A percentile compares a stretch with the other conserved stretches of the same genome.
These are phyloP conservation scores for Apiosordaria backusii DNA, from an alignment of 495 filamentous ascomycete genomes.

Conservation along the genomic window DNA sequence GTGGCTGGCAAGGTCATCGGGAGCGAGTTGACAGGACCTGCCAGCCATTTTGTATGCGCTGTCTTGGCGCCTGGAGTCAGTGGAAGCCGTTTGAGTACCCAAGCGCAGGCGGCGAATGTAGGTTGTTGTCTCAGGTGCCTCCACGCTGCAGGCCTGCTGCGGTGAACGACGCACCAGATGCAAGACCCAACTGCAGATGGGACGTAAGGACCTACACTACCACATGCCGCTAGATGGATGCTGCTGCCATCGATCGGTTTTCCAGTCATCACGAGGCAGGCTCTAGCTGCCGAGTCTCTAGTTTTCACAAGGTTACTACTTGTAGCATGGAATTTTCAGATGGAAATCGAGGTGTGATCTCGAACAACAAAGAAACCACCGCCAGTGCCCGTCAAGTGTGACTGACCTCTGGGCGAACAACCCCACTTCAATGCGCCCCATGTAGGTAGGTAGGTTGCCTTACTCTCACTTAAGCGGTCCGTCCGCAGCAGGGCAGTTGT, in stretches of 20 bases:
- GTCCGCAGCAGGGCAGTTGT: neutral
- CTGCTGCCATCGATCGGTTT: neutral
- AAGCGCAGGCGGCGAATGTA: neutral
- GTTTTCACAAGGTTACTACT: neutral
- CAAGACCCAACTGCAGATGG: neutral
- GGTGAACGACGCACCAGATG: too few relatives aligned
- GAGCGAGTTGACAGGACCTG: neutral
- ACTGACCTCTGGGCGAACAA: neutral
- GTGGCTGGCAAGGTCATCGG: neutral
- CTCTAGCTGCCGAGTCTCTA: too few relatives aligned
- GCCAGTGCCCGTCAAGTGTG: neutral
- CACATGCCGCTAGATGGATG: neutral
- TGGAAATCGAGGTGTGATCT: neutral
- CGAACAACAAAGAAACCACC: neutral
- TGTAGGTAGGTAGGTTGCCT: conserved; percentile 1
- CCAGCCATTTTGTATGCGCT: neutral
- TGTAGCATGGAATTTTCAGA: neutral
- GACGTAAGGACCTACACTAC: neutral
- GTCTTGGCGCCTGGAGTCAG: too few relatives aligned
- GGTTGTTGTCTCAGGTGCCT: neutral
- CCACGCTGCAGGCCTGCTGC: too few relatives aligned
- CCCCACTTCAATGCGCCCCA: conserved; percentile 3
- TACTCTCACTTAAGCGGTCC: neutral
- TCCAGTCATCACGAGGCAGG: neutral
- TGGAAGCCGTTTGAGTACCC: neutral